Conservation (phyloP, 2,329 filamentous ascomycete species). For the Pezicula neosporulosa region DNA sequence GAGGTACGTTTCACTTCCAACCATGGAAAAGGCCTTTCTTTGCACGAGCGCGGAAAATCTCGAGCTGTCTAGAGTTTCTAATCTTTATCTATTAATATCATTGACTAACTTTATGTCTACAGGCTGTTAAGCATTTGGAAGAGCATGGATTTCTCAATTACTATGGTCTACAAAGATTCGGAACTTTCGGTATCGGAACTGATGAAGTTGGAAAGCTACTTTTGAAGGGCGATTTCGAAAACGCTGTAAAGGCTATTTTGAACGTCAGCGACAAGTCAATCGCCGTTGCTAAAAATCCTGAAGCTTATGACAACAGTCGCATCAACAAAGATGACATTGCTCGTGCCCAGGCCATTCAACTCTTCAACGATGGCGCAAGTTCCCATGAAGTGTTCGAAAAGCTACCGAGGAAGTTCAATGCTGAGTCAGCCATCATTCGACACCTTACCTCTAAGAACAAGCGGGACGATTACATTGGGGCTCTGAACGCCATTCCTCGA, state of each 20-base stretch:
- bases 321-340: constrained; percentile 72
- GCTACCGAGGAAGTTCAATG: constrained; percentile 77
- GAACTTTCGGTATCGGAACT: constrained; percentile 81
- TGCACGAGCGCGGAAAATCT: too few species aligned
- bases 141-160: constrained; percentile 92
- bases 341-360: constrained; percentile 74
- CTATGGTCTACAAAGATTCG: constrained; percentile 95
- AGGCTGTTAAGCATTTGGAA: constrained; percentile 63
- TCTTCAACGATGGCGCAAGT: constrained; percentile 63
- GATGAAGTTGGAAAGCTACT: constrained; percentile 83
- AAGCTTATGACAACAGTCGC: constrained; percentile 37
- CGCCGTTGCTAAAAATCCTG: constrained; percentile 45
- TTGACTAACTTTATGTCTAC: too few species aligned
- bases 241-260: constrained; percentile 74
- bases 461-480: constrained; percentile 70
- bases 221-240: constrained; percentile 75
- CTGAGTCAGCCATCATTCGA: constrained; percentile 74
- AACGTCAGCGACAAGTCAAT: constrained; percentile 65
- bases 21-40: too few species aligned
- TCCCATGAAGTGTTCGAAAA: constrained; percentile 57
- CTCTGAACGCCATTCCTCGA: constrained; percentile 74
- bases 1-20: constrained; percentile 13
- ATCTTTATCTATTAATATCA: too few species aligned
- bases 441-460: constrained; percentile 54
- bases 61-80: too few species aligned